Base-by-base conservation (phyloP, 2,329 filamentous ascomycete genomes). In the Beauveria pseudobassiana region DNA sequence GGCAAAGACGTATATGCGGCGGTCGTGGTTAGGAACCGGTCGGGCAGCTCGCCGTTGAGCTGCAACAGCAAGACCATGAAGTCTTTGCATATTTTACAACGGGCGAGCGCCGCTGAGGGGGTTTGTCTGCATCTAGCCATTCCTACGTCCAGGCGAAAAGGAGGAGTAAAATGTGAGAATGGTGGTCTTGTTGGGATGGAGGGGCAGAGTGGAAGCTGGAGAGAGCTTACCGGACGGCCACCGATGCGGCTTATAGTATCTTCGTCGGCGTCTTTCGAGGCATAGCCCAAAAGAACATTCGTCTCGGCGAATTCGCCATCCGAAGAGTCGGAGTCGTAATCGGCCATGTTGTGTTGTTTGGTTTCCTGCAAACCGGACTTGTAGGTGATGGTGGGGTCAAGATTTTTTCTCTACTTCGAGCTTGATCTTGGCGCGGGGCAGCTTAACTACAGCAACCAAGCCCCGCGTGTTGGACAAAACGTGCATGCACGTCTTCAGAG, bases 171-270 rank as follows among this genome's bases (percentile, higher is more conserved):
- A 12, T 5, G 10, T 12, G 12, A 5, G 20, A 38, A 16, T 38
- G 14, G 34, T 16, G 34, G 34, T 38, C 34, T 38, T 54, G n/a
- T 42, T 48, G 51, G 40, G 57, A 61, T 61, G 43, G 42, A 58
- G 46, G 30, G 18, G 58, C 45, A 59, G 24, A n/a, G 24, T 20
- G 5, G 20, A 12, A 16, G 58, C 5, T 42, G 28, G 12, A 42
- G 18, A 22, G 14, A 56, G 78, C 87, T 68, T 87, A 97, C 93
- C 58, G 95, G 91, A 69, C 80, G 82, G 60, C 95, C 95, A 66
- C 95, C 95, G 12, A 99, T 80, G 67, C 93, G 90, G 74, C 91
- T 97, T 70, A 96, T 88, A 14, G 84, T 83, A 73, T 99, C 93
- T 65, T 91, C 87, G 61, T 87, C 88, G 16, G 86, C 78, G 61